Conservation (phyloP, 495 filamentous ascomycete genomes). For the Bacidia gigantensis region DNA sequence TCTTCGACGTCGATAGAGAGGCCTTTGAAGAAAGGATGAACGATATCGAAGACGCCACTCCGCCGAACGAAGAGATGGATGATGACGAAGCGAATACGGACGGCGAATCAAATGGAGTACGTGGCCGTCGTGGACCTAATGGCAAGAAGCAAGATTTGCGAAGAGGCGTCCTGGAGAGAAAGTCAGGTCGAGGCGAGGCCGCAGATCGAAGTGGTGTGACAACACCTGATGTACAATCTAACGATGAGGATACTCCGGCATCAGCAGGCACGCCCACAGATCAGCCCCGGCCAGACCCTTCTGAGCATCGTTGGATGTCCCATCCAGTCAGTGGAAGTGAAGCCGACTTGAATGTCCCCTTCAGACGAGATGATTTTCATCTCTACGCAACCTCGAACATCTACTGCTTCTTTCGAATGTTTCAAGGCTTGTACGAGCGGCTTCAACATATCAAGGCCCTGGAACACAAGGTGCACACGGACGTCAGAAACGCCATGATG, state of each 20-base stretch:
- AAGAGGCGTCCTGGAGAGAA: conserved; percentile 70
- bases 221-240: conserved; percentile 68
- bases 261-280: conserved; percentile 27
- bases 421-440: conserved; percentile 75
- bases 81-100: conserved; percentile 42
- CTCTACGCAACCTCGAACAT: conserved; percentile 83
- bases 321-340: conserved; percentile 40
- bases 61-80: conserved; percentile 53
- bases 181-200: conserved; percentile 59
- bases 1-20: conserved; percentile 72
- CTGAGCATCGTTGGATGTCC: conserved; percentile 46
- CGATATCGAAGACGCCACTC: conserved; percentile 49
- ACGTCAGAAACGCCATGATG: conserved; percentile 52
- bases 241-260: conserved; percentile 45
- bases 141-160: conserved; percentile 70
- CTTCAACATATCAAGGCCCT: conserved; percentile 67
- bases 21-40: conserved; percentile 63
- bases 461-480: conserved; percentile 54
- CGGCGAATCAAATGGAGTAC: conserved; percentile 33
- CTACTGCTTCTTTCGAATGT: conserved; percentile 84
- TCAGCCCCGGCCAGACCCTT: conserved; percentile 23
- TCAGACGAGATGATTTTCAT: conserved; percentile 62
- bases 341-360: conserved; percentile 61
- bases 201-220: conserved; percentile 66
- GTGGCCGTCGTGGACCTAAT: conserved; percentile 44